phyloP scores from a whole-genome alignment of 306 rosid genomes.

The Delonix regia region DNA sequence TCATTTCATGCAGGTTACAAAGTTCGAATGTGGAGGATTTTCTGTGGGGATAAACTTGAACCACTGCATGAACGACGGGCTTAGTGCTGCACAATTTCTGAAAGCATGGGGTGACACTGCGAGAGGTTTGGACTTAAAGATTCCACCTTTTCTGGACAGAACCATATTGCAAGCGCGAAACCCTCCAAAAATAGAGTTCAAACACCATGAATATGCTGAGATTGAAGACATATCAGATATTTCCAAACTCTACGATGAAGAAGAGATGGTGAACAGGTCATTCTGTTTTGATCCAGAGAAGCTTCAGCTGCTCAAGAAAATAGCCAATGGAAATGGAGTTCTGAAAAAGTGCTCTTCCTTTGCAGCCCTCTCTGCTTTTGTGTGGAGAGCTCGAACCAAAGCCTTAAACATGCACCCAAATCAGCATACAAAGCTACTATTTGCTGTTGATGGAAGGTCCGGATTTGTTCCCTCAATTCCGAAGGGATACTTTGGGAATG shows the following conservation, averaged over 20 bases:
- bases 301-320: not conserved
- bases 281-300: not conserved
- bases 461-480: not conserved
- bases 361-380: not conserved
- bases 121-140: not conserved
- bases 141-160: not conserved
- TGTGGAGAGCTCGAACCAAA: not conserved
- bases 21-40: constrained; percentile 84
- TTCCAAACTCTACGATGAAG: not conserved
- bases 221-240: not conserved
- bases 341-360: not conserved
- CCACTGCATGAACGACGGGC: constrained; percentile 77
- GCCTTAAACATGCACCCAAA: not conserved
- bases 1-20: constrained; percentile 54
- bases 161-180: not conserved
- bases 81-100: constrained; percentile 70
- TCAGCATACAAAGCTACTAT: not conserved
- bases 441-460: not conserved
- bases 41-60: constrained; percentile 59
- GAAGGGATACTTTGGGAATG: not conserved
- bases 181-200: not conserved
- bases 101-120: constrained; percentile 63
- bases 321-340: not conserved
- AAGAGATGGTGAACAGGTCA: not conserved
- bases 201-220: not conserved